Evolutionary conservation across 345 rosid species (phyloP).

Genomic region (Populus alba): DNA sequence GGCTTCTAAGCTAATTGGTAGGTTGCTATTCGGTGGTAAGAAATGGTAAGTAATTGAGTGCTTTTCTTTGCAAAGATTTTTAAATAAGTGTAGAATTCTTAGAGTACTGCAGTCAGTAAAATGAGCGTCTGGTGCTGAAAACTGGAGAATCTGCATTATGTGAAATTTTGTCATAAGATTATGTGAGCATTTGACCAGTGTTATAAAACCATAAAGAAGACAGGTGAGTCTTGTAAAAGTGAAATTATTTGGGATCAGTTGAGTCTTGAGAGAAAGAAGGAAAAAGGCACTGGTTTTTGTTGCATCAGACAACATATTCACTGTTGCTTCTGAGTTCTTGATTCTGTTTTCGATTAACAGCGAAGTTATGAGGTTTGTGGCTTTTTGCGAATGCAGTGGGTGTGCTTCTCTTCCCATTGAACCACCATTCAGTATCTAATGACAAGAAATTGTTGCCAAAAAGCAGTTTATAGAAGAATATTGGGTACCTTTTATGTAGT

Average conservation of each 20-base stretch:
- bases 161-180: background rate
- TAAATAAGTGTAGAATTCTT: too few species aligned
- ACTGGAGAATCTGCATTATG: background rate
- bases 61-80: too few species aligned
- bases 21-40: too few species aligned
- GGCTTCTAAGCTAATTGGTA: too few species aligned
- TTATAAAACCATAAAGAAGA: background rate
- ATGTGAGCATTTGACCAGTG: background rate
- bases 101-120: background rate
- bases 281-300: background rate
- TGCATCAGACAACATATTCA: background rate
- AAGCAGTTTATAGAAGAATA: too few species aligned
- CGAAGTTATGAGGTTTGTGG: background rate
- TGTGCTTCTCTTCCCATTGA: background rate
- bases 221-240: background rate
- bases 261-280: background rate
- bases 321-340: background rate
- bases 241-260: background rate
- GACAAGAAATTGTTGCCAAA: too few species aligned
- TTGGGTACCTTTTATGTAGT: too few species aligned
- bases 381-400: background rate
- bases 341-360: background rate
- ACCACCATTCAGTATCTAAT: too few species aligned
- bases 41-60: too few species aligned
- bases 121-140: background rate